Conservation (phyloP, 768 basidiomycete species). For the Leccinum truebloodii region DNA sequence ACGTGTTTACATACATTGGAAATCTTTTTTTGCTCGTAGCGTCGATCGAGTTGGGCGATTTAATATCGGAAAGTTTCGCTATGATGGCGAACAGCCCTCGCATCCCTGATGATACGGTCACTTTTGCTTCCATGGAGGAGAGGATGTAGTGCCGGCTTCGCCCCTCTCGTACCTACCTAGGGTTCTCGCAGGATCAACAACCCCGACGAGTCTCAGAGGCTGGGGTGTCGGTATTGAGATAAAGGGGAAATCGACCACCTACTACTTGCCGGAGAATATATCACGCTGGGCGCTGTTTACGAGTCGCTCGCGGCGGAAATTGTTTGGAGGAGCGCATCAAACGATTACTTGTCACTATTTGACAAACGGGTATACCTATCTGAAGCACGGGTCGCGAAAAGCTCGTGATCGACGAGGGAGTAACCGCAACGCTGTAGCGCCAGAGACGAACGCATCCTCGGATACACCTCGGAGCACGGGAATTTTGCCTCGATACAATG, state of each 20-base stretch:
- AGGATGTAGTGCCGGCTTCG: slow-evolving; percentile 1
- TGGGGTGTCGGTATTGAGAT: slow-evolving; percentile 2
- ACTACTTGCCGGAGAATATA: slow-evolving; percentile 2
- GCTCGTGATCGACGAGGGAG: slow-evolving; percentile 4
- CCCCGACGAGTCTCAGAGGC: not conserved
- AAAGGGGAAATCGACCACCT: not conserved
- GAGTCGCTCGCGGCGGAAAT: slow-evolving; percentile 7
- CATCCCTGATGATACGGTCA: slow-evolving; percentile 1
- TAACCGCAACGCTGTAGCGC: not conserved
- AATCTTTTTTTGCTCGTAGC: slow-evolving; percentile 10
- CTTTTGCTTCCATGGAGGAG: slow-evolving; percentile 12
- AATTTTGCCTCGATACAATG: not conserved
- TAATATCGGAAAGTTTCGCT: slow-evolving; percentile 22
- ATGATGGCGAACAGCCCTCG: slow-evolving; percentile 10
- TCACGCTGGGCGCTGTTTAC: slow-evolving; percentile 15
- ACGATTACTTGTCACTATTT: slow-evolving; percentile 10
- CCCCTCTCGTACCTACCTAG: slow-evolving; percentile 14
- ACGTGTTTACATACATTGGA: slow-evolving; percentile 3
- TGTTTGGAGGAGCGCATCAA: slow-evolving; percentile 7
- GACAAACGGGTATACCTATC: slow-evolving; percentile 12
- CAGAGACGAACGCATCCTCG: not conserved
- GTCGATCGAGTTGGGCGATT: slow-evolving; percentile 30
- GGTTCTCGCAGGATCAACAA: slow-evolving; percentile 2
- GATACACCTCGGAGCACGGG: not conserved
- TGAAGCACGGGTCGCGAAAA: not conserved